Evolutionary conservation across 768 basidiomycete species (phyloP), one percentile per base, ranked within the genome.

Genomic region (Leccinum longicurvipes): DNA sequence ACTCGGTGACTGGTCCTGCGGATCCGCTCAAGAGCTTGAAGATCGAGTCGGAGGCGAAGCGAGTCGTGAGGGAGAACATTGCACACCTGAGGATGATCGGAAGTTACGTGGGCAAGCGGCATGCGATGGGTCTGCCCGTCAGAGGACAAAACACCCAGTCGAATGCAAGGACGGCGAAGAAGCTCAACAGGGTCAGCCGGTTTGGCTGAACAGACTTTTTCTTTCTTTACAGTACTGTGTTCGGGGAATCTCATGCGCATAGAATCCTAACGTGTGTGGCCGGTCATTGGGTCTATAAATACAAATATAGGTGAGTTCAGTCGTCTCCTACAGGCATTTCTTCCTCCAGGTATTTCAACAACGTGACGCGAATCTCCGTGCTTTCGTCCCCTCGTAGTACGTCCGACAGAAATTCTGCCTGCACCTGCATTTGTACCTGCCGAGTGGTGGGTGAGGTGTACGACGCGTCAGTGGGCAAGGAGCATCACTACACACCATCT

Each of bases 341-440:
- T 72, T 99, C 97, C 68, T 99, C 97, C 60, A 98, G 71, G 67
- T 96, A 89, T 72, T 93, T 91, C 54, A 97, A 74, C 61, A 99
- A 74, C 63, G 84, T 89, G 52, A 99, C 96, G 49, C 89, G 82
- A 61, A 99, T 88, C 72, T 97, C 96, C 23, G 96, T 98, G 60
- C 77, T 85, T 66, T 98, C 96, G 66, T 98, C 97, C 4, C 97
- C 97, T 57, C 93, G 79, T 60, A 98, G 77, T 5, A 88, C 85
- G 66, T 99, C 97, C 3, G 92, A 92, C 21, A 96, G 66, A 71
- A 98, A 98, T 44, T 85, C 83, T 11, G 84, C 87, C 57, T 93
- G 89, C 19, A 95, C 94, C 70, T 96, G 95, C 82, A 98, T 89
- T 72, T 98, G 96, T 27, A 98, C 86, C 96, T 98, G 69, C 46